A percentile compares a stretch with the other conserved stretches of the same genome.
Evolutionary conservation across 106 monocot species (phyloP).

Genomic region (Platanthera guangdongensis): DNA sequence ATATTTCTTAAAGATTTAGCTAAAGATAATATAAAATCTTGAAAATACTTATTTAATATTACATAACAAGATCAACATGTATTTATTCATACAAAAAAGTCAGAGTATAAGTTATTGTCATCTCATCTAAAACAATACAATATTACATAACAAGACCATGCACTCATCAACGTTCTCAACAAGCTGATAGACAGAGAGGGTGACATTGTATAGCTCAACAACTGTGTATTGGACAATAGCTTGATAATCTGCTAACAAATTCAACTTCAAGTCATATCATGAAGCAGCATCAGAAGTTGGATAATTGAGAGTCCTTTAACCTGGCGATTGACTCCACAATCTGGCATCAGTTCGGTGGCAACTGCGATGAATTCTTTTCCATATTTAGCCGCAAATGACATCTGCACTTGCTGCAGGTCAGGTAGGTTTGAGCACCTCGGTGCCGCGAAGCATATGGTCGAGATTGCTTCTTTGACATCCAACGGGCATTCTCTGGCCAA

Average conservation of each 20-base stretch:
- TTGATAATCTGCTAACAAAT: constrained; percentile 60
- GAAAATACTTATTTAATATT: too few relatives aligned
- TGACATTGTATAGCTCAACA: too few relatives aligned
- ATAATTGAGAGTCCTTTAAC: constrained; percentile 17
- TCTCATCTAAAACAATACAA: too few relatives aligned
- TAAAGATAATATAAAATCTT: too few relatives aligned
- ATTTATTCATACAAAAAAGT: too few relatives aligned
- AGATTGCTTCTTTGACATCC: constrained; percentile 99
- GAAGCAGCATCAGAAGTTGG: not conserved
- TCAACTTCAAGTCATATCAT: not conserved
- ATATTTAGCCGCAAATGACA: constrained; percentile 82
- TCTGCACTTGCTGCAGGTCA: constrained; percentile 88
- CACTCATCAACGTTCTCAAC: too few relatives aligned
- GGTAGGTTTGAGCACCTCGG: constrained; percentile 93
- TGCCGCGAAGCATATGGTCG: constrained; percentile 95
- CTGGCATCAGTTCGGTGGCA: constrained; percentile 78
- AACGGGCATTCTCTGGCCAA: constrained; percentile 84
- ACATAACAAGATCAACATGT: too few relatives aligned
- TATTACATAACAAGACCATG: too few relatives aligned
- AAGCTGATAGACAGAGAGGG: too few relatives aligned
- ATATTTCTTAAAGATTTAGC: too few relatives aligned
- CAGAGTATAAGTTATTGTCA: too few relatives aligned
- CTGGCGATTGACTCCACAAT: constrained; percentile 98
- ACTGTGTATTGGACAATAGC: constrained; percentile 75
- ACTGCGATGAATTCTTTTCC: constrained; percentile 85